Conservation (phyloP, 768 basidiomycete genomes). For the Trametes gibbosa region DNA sequence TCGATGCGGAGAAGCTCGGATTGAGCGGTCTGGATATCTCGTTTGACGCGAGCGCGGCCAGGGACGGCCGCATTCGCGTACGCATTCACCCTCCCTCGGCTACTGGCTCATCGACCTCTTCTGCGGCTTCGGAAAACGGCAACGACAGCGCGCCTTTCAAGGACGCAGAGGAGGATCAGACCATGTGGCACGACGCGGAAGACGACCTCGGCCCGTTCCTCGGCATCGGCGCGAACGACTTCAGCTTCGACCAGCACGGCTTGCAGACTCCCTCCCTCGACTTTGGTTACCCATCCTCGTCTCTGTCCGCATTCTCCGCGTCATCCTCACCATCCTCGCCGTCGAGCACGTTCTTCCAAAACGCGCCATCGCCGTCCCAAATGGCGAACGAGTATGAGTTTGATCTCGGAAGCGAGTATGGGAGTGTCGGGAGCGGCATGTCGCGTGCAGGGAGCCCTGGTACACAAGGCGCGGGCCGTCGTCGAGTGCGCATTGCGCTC, state of each 20-base stretch:
- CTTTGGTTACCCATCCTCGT: conserved; percentile 4
- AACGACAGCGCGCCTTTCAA: conserved; percentile 25
- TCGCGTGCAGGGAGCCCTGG: conserved; percentile 23
- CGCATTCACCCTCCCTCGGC: conserved; percentile 54
- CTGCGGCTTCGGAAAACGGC: conserved; percentile 32
- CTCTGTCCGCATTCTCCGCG: background rate
- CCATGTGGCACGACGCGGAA: conserved; percentile 33
- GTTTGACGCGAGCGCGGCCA: conserved; percentile 61
- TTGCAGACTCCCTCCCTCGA: background rate
- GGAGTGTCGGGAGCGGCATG: conserved; percentile 16
- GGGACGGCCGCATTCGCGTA: conserved; percentile 72
- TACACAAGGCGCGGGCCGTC: conserved; percentile 31
- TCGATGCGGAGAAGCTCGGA: conserved; percentile 46
- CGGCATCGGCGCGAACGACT: conserved; percentile 41
- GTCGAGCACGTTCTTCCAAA: conserved; percentile 12
- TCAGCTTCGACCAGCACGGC: conserved; percentile 13
- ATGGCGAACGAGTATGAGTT: conserved; percentile 16
- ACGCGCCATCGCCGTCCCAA: conserved; percentile 15
- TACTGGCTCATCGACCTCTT: conserved; percentile 30
- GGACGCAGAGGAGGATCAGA: conserved; percentile 26
- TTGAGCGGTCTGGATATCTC: conserved; percentile 62
- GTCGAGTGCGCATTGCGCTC: conserved; percentile 64
- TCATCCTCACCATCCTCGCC: conserved; percentile 16
- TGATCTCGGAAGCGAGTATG: conserved; percentile 20
- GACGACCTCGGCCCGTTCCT: conserved; percentile 54